Conservation (phyloP, 164 flowering plant species). For the Litsea cubeba region DNA sequence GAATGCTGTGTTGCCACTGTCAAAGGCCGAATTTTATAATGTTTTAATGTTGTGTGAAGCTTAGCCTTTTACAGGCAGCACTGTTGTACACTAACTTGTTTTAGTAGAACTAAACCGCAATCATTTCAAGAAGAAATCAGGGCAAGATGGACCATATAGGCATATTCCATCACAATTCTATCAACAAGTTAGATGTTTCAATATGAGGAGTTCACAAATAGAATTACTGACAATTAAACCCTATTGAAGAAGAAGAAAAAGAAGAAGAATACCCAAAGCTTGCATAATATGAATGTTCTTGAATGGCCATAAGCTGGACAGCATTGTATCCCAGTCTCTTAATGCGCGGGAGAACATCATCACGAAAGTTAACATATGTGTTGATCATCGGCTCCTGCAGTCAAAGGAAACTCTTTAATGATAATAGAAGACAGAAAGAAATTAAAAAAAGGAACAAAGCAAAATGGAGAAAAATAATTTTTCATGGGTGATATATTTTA, state of each 20-base stretch:
- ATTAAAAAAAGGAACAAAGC: not conserved
- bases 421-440: not conserved
- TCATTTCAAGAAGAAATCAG: not conserved
- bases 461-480: not conserved
- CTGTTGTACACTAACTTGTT: no score
- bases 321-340: constrained; percentile 97
- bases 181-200: not conserved
- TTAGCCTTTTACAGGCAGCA: no score
- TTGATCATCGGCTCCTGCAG: constrained; percentile 89
- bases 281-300: constrained; percentile 98
- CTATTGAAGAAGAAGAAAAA: not conserved
- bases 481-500: not conserved
- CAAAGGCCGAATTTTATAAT: no score
- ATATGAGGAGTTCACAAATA: not conserved
- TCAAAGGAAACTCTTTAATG: not conserved
- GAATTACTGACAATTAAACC: not conserved
- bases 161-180: not conserved
- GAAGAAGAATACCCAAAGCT: constrained; percentile 78
- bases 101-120: no score
- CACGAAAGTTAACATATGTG: constrained; percentile 86
- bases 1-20: no score
- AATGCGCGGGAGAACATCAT: constrained; percentile 96
- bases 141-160: not conserved
- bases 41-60: no score
- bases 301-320: constrained; percentile 98